Base-by-base conservation (phyloP, 1,139 yeast genomes). In the Protomyces lactucae-debilis region DNA sequence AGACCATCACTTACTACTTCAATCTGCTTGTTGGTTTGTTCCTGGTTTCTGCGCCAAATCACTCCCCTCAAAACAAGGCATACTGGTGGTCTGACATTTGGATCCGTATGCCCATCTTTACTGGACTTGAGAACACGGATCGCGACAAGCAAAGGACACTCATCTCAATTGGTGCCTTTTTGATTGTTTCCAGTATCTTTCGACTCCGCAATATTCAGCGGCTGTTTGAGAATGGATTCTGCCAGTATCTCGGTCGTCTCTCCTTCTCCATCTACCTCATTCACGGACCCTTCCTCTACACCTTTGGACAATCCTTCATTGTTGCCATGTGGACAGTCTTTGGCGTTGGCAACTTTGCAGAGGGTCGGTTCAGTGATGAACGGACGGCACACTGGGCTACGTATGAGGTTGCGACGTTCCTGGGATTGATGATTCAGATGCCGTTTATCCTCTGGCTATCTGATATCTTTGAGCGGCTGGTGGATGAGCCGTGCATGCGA, bases 371-470 rank as follows among this genome's bases (percentile, higher is more conserved):
- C 61, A 28, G 10, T 46, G 55, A 23, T 39, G 48, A 21, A 21
- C 37, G 16, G 28, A 51, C 48, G 45, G 52, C 37, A 36, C 37
- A 43, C 48, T 54, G 51, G 52, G 61, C 39, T 48, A 36, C 3
- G 16, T 57, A n/a, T 52, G 61, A 57, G 35, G 16, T 57, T 25
- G 48, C 61, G 16, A 53, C 52, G 48, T 48, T 18, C 18, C 16
- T 57, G 51, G 52, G 61, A n/a, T 39, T 57, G 28, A 37, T 35
- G 25, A 36, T 43, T 2, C 52, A 48, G 61, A 16, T 57, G 18
- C 61, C 61, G 12, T 57, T 53, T 1, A 57, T 57, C 39, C 40
- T 57, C 16, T 57, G 61, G 61, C 48, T 53, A 1, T 53, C 61
- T 9, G 61, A 57, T 25, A 23, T 57, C 23, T 57, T 57, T n/a